Base-by-base conservation (phyloP, 768 basidiomycete species). In the Epithele typhae region DNA sequence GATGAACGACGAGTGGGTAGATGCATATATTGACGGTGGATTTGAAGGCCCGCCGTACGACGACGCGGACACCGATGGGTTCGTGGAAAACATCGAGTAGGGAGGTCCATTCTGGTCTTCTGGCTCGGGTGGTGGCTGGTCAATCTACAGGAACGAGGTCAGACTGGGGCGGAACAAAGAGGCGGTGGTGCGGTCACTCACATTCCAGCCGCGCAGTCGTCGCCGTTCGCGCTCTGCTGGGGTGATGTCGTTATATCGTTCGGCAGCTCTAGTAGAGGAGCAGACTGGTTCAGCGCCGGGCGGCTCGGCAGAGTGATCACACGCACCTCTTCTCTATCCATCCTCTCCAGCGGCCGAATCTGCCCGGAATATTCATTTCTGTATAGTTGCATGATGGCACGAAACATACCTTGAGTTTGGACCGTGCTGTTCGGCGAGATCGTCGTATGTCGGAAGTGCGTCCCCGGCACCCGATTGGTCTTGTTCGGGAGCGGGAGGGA, bases 241-340 rank as follows among this genome's bases (percentile, higher is more conserved):
- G 3, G 81, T 76, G 32, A 84, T 58, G 54, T 86, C 84, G 18
- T 68, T 66, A 62, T 89, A 89, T 30, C 90, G 76, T 56, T 91
- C 89, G n/a, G 88, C 87, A 14, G 90, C 90, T 65, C 89, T 92
- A 49, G 30, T 11, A n/a, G 27, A 30, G n/a, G n/a, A n/a, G n/a
- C 27, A 30, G 14, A 14, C 8, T 30, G 27, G 27, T 7, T 30
- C 14, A 30, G 27, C 27, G 27, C 27, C 27, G 27, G 27, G 8
- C 8, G 27, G 8, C 8, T 7, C 8, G 27, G 45, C 42, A 45
- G 33, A 27, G 27, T 27, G 40, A 25, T 14, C 2, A 4, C 5
- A 52, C 67, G 40, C 53, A 84, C 88, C 89, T 76, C 65, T 92
- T 92, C 69, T 92, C 89, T 46, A 92, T 86, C 89, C 89, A 92